These are phyloP conservation scores for Saccharomyces hybrid DNA, from an alignment of 1,139 yeast species.

Conservation along the genomic window DNA sequence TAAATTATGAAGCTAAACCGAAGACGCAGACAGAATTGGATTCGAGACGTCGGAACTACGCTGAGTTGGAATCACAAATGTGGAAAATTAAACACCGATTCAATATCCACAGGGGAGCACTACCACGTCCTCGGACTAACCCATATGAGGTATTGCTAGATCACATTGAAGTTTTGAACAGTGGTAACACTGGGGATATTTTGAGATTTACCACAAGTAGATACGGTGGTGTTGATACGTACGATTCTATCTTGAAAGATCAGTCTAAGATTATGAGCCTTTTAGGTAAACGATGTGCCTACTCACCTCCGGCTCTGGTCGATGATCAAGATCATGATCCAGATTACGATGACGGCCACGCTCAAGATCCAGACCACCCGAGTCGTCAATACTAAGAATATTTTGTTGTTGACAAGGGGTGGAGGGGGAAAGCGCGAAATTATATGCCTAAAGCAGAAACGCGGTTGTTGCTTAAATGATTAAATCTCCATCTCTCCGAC, in stretches of 20 bases:
- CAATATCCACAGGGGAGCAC: slow-evolving; percentile 18
- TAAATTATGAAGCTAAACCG: slow-evolving; percentile 2
- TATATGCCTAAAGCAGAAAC: neutral
- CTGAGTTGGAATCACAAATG: slow-evolving; percentile 12
- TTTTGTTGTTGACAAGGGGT: neutral
- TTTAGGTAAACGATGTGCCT: neutral
- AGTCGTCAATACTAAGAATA: neutral
- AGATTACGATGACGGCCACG: neutral
- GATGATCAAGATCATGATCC: neutral
- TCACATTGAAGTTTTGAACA: slow-evolving; percentile 22
- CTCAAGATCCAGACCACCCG: neutral
- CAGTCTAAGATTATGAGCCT: neutral
- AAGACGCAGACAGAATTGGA: slow-evolving; percentile 7
- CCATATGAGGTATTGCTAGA: slow-evolving; percentile 22
- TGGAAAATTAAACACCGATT: slow-evolving; percentile 26
- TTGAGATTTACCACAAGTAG: slow-evolving; percentile 25
- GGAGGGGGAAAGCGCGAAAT: neutral
- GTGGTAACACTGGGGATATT: slow-evolving; percentile 23
- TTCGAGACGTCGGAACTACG: slow-evolving; percentile 11
- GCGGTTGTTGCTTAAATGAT: neutral
- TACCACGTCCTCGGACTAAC: slow-evolving; percentile 14
- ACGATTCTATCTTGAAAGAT: slow-evolving; percentile 1
- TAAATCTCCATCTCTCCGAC: neutral
- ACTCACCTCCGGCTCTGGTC: neutral
- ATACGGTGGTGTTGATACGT: slow-evolving; percentile 17